Evolutionary conservation across 345 rosid species (phyloP), one percentile per base, ranked within the genome.

Genomic region (Murraya koenigii): DNA sequence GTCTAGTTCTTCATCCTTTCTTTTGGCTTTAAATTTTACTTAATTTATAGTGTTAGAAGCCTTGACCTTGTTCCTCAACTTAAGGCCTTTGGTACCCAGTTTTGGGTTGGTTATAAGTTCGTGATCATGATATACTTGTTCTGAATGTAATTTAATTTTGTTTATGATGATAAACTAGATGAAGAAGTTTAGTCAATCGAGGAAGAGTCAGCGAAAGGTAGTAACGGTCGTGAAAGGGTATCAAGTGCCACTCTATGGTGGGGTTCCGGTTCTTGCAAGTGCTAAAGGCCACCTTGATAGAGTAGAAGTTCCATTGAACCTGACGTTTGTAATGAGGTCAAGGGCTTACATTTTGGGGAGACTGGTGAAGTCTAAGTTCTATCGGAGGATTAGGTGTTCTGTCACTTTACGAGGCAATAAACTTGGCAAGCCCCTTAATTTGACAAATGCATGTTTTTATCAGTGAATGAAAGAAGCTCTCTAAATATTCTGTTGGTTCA

Each of bases 181-280:
- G 97, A 65, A 87, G 84, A 90, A 90, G 88, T 96, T 96, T 78
- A 82, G 90, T 59, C 90, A 91, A 22, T 78, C 90, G 8, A 85
- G 95, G 88, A 84, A 88, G 84, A 86, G 85, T 58, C 79, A 76
- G 78, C 67, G 79, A 84, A 84, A n/a, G 1, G 69, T 90, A 60
- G 80, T 66, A 58, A 85, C 88, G 0, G 87, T 92, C 79, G 97
- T 94, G 83, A 70, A 78, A 7, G 95, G 92, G 60, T 69, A 86
- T 75, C 99, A 96, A 83, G 87, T 94, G 78, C 97, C 98, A 0
- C 79, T 96, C 9, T 96, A 96, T 66, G 99, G 99, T 0, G 94
- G 97, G 60, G 69, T 96, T 62, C 83, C 94, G 0, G 77, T 79
- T 54, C 87, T 88, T 39, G 74, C 83, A 25, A 76, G n/a, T 23